A percentile compares a stretch with the other conserved stretches of the same genome.
Evolutionary conservation across 1,284 basidiomycete genomes (phyloP).

Genomic region (Cutaneotrichosporon sp.): DNA sequence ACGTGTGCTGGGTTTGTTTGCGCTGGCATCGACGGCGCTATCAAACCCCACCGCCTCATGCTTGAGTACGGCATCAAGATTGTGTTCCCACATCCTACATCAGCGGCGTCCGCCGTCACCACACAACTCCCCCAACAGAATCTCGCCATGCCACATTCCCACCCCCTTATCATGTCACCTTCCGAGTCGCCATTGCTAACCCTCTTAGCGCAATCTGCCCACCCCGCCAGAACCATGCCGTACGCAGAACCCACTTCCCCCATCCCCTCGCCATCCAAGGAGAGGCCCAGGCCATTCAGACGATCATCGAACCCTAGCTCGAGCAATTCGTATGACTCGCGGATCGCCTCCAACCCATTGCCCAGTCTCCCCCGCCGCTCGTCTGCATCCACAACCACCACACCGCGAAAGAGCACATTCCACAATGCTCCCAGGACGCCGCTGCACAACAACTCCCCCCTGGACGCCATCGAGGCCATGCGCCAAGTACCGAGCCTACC

Average conservation of each 20-base stretch:
- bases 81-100: too few relatives aligned
- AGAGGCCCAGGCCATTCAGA: constrained; percentile 4
- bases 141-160: too few relatives aligned
- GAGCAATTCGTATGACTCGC: constrained; percentile 1
- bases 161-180: neutral
- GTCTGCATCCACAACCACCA: constrained; percentile 14
- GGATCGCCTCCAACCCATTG: constrained; percentile 28
- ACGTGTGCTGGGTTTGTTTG: too few relatives aligned
- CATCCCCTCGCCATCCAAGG: constrained; percentile 28
- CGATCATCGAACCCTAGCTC: neutral
- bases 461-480: constrained; percentile 10
- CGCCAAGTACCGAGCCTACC: constrained; percentile 2
- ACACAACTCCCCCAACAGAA: too few relatives aligned
- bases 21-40: too few relatives aligned
- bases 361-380: constrained; percentile 41
- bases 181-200: too few relatives aligned
- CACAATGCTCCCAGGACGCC: neutral
- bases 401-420: neutral
- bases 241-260: constrained; percentile 45
- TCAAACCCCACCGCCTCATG: too few relatives aligned
- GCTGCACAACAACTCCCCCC: neutral
- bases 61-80: too few relatives aligned
- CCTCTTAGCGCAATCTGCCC: too few relatives aligned
- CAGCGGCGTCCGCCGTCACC: too few relatives aligned
- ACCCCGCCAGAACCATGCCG: too few relatives aligned